Evolutionary conservation across 2,329 filamentous ascomycete species (phyloP).

Genomic region (Daldinia sp.): DNA sequence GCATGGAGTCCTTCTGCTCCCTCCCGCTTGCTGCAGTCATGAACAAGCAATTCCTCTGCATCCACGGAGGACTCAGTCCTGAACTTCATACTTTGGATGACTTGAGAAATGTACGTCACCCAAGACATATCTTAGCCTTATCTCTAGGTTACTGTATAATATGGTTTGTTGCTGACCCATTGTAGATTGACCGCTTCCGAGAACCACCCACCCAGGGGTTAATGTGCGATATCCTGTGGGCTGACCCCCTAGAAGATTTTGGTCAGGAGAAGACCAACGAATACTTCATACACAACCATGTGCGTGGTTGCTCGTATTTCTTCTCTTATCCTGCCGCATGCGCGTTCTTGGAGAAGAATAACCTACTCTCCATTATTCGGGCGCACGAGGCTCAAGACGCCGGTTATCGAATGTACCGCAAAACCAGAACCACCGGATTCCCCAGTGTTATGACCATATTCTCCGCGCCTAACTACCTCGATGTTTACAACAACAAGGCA

Average conservation of each 20-base stretch:
- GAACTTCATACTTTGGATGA: constrained; percentile 97
- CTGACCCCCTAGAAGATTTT: constrained; percentile 97
- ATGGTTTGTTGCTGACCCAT: constrained; percentile 34
- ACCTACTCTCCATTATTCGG: constrained; percentile 94
- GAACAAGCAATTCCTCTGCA: constrained; percentile 99
- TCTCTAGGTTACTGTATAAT: not conserved
- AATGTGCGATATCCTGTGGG: constrained; percentile 99
- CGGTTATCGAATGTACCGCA: constrained; percentile 98
- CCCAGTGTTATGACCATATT: constrained; percentile 99
- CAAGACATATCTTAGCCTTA: constrained; percentile 5
- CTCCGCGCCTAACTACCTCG: constrained; percentile 97
- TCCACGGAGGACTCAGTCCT: constrained; percentile 95
- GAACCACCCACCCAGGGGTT: constrained; percentile 97
- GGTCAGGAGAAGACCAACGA: constrained; percentile 98
- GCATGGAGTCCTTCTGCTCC: constrained; percentile 97
- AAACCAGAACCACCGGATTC: constrained; percentile 97
- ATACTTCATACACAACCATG: constrained; percentile 98
- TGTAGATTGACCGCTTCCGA: constrained; percentile 93
- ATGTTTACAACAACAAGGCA: constrained; percentile 99
- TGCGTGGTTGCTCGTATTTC: constrained; percentile 98
- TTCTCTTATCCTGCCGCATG: constrained; percentile 98
- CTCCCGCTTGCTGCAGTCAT: constrained; percentile 95
- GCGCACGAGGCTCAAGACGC: constrained; percentile 99
- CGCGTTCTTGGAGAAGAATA: constrained; percentile 98
- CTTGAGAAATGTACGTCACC: constrained; percentile 78